A percentile compares a stretch with the other conserved stretches of the same genome.
Evolutionary conservation across 2,329 filamentous ascomycete genomes (phyloP).

Genomic region (Cordyceps cicadae): DNA sequence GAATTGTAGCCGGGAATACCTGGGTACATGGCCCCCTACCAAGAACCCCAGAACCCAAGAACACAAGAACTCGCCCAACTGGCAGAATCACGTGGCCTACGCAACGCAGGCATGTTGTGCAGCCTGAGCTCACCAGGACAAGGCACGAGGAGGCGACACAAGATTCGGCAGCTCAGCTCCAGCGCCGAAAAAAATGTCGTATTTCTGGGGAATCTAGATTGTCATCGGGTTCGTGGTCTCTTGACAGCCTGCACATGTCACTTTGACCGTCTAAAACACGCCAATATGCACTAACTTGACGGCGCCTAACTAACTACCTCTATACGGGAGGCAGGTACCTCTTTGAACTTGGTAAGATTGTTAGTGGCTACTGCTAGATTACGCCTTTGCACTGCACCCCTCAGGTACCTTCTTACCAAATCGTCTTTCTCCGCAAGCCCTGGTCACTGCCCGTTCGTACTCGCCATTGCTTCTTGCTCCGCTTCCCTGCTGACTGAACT

Average conservation of each 20-base stretch:
- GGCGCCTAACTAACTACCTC: background rate
- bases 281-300: background rate
- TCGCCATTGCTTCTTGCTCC: background rate
- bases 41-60: no score
- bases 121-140: background rate
- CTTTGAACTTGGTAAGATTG: background rate
- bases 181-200: background rate
- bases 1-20: no score
- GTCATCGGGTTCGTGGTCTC: background rate
- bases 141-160: slow-evolving; percentile 2
- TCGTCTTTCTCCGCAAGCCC: background rate
- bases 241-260: background rate
- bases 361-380: background rate
- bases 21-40: no score
- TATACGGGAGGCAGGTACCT: background rate
- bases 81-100: slow-evolving; percentile 5
- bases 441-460: background rate
- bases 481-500: slow-evolving; percentile 1
- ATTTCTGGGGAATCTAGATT: background rate
- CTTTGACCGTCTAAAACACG: background rate
- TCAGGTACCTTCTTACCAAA: background rate
- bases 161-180: background rate
- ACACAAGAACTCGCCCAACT: no score
- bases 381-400: no score
- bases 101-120: background rate